Conservation (phyloP, 2,329 filamentous ascomycete species). For the Pseudocercospora cruenta region DNA sequence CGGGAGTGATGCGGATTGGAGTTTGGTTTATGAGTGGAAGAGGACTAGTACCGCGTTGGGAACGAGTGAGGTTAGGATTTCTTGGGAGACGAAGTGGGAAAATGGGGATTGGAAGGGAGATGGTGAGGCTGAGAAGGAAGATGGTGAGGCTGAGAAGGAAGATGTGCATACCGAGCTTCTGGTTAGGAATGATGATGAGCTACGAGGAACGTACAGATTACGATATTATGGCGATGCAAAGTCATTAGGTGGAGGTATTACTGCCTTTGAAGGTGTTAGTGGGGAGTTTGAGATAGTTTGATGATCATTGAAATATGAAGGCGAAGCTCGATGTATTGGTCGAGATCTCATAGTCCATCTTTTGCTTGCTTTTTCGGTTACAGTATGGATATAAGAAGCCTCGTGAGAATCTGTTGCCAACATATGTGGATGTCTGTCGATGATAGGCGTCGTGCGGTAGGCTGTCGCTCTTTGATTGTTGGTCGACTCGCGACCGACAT, state of each 20-base stretch:
- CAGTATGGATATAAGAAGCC: no score
- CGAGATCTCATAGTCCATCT: no score
- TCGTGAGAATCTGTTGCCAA: no score
- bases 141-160: neutral
- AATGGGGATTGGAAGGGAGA: constrained; percentile 44
- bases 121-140: neutral
- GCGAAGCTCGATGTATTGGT: no score
- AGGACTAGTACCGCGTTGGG: constrained; percentile 70
- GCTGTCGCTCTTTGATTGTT: no score
- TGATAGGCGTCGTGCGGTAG: no score
- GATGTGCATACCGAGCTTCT: constrained; percentile 30
- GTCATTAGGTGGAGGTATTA: constrained; percentile 63
- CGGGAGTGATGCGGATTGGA: constrained; percentile 79
- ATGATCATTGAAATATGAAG: no score
- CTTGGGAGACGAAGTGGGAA: constrained; percentile 73
- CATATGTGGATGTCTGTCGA: no score
- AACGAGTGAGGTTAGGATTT: constrained; percentile 75
- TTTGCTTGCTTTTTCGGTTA: no score
- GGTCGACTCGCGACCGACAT: no score
- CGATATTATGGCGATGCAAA: constrained; percentile 86
- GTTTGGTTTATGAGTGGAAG: constrained; percentile 78
- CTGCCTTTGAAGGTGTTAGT: constrained; percentile 70
- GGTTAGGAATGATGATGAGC: constrained; percentile 34
- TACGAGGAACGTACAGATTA: constrained; percentile 71
- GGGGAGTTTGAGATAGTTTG: constrained; percentile 52